Evolutionary conservation across 257 asterid genomes (phyloP).

Genomic region (Ligustrum vulgare): DNA sequence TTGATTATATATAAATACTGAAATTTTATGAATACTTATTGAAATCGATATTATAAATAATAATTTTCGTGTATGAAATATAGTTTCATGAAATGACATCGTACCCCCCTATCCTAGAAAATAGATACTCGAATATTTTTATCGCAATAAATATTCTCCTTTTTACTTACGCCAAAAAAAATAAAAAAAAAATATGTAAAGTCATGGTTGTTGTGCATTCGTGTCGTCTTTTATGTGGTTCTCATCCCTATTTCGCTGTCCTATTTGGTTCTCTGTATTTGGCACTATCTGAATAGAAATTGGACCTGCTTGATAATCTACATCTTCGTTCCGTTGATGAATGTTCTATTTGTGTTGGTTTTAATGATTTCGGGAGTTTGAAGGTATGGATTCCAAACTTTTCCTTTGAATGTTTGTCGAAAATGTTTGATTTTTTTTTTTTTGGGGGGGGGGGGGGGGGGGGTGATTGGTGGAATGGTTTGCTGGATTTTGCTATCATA

Average conservation of each 20-base stretch:
- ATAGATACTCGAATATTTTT: no score
- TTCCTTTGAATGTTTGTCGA: not conserved
- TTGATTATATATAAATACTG: no score
- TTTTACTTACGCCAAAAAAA: no score
- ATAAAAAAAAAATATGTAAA: not conserved
- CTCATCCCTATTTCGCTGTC: not conserved
- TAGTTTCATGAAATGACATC: no score
- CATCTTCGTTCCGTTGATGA: slow-evolving; percentile 2
- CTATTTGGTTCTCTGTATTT: not conserved
- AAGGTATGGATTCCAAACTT: not conserved
- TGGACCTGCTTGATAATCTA: not conserved
- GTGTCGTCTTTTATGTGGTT: not conserved
- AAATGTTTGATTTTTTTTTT: not conserved
- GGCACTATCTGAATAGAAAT: not conserved
- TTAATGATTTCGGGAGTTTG: not conserved
- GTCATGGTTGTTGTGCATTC: not conserved
- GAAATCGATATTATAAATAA: no score
- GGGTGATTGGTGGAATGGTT: not conserved
- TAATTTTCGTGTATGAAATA: no score
- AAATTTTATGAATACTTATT: no score
- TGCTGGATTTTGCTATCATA: not conserved
- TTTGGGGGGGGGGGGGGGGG: not conserved
- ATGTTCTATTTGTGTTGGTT: not conserved
- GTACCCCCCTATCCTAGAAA: no score
- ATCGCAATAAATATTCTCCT: no score